phyloP scores from a whole-genome alignment of 306 rosid genomes.

The Geum urbanum region DNA sequence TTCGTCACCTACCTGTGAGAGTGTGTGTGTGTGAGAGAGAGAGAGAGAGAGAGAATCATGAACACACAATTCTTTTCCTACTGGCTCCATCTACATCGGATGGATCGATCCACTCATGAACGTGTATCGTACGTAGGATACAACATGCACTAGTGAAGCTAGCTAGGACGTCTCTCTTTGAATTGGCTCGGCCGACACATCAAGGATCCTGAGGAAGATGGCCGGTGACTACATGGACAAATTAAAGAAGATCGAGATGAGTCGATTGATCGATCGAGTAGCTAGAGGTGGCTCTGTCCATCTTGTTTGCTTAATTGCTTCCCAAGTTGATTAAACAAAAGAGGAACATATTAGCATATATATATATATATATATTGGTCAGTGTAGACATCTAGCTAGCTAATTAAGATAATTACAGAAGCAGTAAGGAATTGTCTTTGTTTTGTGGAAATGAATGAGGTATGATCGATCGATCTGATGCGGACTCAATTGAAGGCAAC shows the following conservation, averaged over 20 bases:
- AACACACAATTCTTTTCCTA: background rate
- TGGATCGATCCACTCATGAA: background rate
- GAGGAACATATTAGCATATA: background rate
- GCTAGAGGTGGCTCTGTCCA: background rate
- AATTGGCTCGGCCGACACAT: background rate
- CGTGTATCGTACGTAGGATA: background rate
- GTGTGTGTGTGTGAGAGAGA: no score
- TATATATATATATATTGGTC: background rate
- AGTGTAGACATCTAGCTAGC: background rate
- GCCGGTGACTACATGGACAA: background rate
- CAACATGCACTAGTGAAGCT: background rate
- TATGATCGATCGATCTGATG: background rate
- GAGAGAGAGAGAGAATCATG: background rate
- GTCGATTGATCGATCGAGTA: background rate
- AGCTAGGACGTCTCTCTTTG: background rate
- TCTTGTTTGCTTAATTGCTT: background rate
- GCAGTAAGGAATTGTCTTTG: background rate
- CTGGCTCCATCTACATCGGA: background rate
- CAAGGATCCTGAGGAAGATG: slow-evolving; percentile 4
- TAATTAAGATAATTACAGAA: background rate
- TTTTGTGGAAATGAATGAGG: background rate
- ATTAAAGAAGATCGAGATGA: background rate
- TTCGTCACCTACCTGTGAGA: slow-evolving; percentile 19
- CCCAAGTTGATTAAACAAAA: background rate
- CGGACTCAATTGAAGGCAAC: background rate